Percentiles rank a stretch among this genome's conserved stretches.
Evolutionary conservation across 2,329 filamentous ascomycete species (phyloP).

Genomic region (Aspergillus glaucus): DNA sequence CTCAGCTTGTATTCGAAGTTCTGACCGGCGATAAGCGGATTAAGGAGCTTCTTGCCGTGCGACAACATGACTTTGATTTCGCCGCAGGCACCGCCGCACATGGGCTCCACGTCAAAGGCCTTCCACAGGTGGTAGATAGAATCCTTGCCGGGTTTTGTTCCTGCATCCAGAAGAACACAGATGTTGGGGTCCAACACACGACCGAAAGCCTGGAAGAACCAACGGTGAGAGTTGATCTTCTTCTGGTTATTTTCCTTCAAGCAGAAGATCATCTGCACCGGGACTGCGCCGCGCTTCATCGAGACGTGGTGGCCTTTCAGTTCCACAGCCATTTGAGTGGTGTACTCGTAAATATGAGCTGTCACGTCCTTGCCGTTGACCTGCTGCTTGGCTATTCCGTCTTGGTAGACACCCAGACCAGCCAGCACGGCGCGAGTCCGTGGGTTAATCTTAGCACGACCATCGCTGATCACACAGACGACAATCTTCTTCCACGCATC

Average conservation of each 20-base stretch:
- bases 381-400: conserved; percentile 96
- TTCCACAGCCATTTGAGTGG: conserved; percentile 60
- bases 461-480: conserved; percentile 94
- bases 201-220: conserved; percentile 98
- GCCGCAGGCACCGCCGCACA: conserved; percentile 94
- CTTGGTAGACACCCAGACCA: conserved; percentile 93
- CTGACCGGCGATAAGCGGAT: conserved; percentile 89
- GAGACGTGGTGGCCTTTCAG: conserved; percentile 86
- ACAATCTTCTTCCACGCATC: conserved; percentile 99
- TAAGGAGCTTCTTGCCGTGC: conserved; percentile 78
- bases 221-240: conserved; percentile 99
- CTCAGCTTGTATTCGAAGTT: conserved; percentile 99
- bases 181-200: conserved; percentile 90
- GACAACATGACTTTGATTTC: conserved; percentile 98
- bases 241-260: conserved; percentile 99
- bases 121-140: conserved; percentile 99
- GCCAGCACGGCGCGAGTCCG: conserved; percentile 83
- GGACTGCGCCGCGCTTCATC: conserved; percentile 74
- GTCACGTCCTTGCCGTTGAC: conserved; percentile 96
- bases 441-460: conserved; percentile 92
- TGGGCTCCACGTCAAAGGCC: conserved; percentile 93
- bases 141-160: conserved; percentile 86
- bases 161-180: conserved; percentile 90
- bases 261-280: conserved; percentile 95
- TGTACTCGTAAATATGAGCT: conserved; percentile 86